Conservation (phyloP, 1,284 basidiomycete genomes). For the Phellinidium pouzarii region DNA sequence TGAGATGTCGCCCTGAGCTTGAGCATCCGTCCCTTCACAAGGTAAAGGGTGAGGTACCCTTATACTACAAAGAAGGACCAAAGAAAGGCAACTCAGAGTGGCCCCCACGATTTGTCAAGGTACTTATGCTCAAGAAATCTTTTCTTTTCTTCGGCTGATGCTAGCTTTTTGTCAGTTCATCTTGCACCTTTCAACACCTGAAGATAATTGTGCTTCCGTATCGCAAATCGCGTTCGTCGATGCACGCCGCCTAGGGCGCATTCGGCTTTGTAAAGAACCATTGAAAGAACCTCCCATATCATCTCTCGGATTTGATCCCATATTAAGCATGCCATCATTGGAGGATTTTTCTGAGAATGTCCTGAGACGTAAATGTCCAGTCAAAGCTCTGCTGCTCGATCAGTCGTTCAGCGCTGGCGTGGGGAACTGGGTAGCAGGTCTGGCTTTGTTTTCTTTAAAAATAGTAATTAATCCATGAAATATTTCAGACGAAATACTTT, state of each 20-base stretch:
- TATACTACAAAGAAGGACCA: constrained; percentile 57
- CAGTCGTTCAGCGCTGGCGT: constrained; percentile 79
- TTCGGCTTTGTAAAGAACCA: constrained; percentile 58
- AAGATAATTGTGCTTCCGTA: constrained; percentile 21
- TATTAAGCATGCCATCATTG: constrained; percentile 62
- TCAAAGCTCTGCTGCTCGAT: constrained; percentile 76
- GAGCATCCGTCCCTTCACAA: constrained; percentile 24
- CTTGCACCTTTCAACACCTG: constrained; percentile 38
- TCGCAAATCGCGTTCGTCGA: constrained; percentile 59
- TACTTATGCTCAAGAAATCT: constrained; percentile 22
- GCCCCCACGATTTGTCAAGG: constrained; percentile 79
- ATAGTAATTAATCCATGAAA: constrained; percentile 5
- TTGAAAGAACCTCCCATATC: constrained; percentile 63
- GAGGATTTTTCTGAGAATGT: constrained; percentile 49
- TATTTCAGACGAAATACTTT: constrained; percentile 66
- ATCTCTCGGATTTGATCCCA: constrained; percentile 71
- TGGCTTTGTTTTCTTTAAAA: constrained; percentile 18
- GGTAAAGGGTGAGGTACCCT: constrained; percentile 58
- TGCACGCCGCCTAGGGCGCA: constrained; percentile 66
- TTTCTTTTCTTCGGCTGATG: constrained; percentile 1
- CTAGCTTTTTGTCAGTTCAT: constrained; percentile 44
- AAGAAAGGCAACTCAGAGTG: constrained; percentile 47
- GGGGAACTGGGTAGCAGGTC: constrained; percentile 81
- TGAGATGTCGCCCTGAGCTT: constrained; percentile 7
- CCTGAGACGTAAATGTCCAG: constrained; percentile 56